Evolutionary conservation across 2,329 filamentous ascomycete species (phyloP), one percentile per base, ranked within the genome.

Genomic region (Chlorencoelia australis): DNA sequence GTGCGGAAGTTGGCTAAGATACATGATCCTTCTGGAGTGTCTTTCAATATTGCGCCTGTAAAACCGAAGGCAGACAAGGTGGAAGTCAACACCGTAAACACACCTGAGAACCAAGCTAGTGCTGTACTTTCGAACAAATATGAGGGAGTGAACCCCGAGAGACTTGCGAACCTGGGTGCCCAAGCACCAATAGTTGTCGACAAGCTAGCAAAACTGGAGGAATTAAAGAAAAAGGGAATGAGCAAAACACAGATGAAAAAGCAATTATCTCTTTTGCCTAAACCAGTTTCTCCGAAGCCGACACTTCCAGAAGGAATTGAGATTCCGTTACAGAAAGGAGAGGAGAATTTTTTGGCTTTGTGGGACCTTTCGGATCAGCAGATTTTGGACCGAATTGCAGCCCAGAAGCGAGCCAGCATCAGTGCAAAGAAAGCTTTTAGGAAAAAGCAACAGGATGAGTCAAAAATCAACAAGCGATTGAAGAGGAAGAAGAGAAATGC

Each of bases 341-440:
- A 59, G 39, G 46, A 55, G 32, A 47, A 59, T 41, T 52, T 50
- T 31, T 42, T 58, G 33, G 44, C 41, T 2, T 34, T 58, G 20
- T 59, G 54, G 53, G 55, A 59, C 43, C 44, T 58, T n/a, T 40
- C 46, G 4, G 55, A 59, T 39, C 42, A 49, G 15, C 45, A 54
- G 13, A 43, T 58, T 15, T 37, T 47, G 30, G 44, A 47, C 30
- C 37, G 56, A 20, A 21, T 58, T 14, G 37, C 37, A 6, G 22
- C 34, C 2, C 37, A 40, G 11, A 50, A 49, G 38, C 46, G 45
- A 20, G 35, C 39, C 19, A 52, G 49, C 26, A 41, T 30, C 19
- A 27, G 35, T 19, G 39, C 41, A 8, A 44, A 43, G 26, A 51
- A 49, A 30, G 30, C 39, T 15, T 35, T 47, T 9, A 38, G 42